A percentile compares a stretch with the other conserved stretches of the same genome.
Conservation (phyloP, 2,329 filamentous ascomycete species). For the Tolypocladium nubicola region DNA sequence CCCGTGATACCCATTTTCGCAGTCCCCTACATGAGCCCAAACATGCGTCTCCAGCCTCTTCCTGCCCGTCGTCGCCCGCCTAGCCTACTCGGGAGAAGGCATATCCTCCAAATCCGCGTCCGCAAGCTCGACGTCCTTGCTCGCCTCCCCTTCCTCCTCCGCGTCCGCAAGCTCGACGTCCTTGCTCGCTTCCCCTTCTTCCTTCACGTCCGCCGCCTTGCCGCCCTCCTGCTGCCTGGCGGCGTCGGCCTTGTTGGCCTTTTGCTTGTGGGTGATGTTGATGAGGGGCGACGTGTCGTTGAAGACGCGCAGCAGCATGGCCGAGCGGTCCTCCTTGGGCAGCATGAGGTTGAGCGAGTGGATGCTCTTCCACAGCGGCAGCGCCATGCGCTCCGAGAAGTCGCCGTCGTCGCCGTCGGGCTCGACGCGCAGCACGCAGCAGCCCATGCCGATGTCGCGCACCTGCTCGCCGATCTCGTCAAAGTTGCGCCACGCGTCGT, state of each 20-base stretch:
- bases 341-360: constrained; percentile 94
- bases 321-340: constrained; percentile 89
- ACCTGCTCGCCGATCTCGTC: constrained; percentile 83
- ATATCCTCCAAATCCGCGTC: constrained; percentile 25
- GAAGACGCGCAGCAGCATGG: constrained; percentile 84
- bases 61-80: constrained; percentile 1
- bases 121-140: constrained; percentile 10
- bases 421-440: constrained; percentile 79
- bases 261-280: constrained; percentile 50
- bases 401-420: constrained; percentile 52
- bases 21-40: background rate
- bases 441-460: constrained; percentile 74
- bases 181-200: constrained; percentile 24
- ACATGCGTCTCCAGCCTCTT: background rate
- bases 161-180: constrained; percentile 11
- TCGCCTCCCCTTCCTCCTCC: constrained; percentile 25
- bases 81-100: constrained; percentile 21
- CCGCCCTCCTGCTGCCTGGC: constrained; percentile 21
- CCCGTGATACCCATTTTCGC: background rate
- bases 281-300: constrained; percentile 81
- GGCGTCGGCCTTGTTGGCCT: constrained; percentile 14
- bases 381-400: constrained; percentile 67
- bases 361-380: constrained; percentile 90
- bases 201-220: constrained; percentile 15
- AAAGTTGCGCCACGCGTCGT: constrained; percentile 62